Evolutionary conservation across 768 basidiomycete genomes (phyloP), one percentile per base, ranked within the genome.

Genomic region (Sarcomyxa edulis): DNA sequence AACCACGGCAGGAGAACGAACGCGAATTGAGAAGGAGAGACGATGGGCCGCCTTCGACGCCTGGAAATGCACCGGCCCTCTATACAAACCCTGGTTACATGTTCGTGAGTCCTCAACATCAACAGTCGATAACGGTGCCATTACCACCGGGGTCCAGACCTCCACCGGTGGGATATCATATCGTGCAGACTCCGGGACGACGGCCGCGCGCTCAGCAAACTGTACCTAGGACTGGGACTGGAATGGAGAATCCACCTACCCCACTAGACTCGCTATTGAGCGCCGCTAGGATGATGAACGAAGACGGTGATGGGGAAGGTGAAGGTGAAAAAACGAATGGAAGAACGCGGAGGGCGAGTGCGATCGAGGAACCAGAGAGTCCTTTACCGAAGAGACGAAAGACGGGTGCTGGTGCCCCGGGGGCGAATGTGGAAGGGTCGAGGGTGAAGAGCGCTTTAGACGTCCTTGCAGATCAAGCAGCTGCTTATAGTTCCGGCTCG

Each of bases 391-490:
- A 39, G 23, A 38, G 38, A 21, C 20, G 39, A n/a, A 41, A 24
- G 20, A 22, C 33, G 19, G 35, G 32, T 32, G 35, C 26, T 18
- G 21, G 25, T 7, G 16, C 34, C n/a, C 6, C 21, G 7, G 19
- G 20, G 10, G 35, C 11, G 11, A 22, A 16, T 18, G 20, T 19
- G n/a, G 24, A n/a, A 18, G 12, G 38, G 24, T 31, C 38, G n/a
- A 54, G 66, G 33, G 57, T 69, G 32, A 62, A 58, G 43, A 74
- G 75, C 43, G 84, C 78, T 6, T 60, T 87, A 49, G 82, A 87
- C 48, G 81, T 87, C 6, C 61, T 86, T 23, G 84, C 84, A 1
- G 82, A 84, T 47, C 81, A 85, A 52, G 81, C 84, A 3, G 42
- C 42, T 2, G 42, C 32, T 9, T 39, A 38, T 24, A 38, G 42